phyloP scores from a whole-genome alignment of 2,329 filamentous ascomycete genomes.

The Pseudogymnoascus sp. region DNA sequence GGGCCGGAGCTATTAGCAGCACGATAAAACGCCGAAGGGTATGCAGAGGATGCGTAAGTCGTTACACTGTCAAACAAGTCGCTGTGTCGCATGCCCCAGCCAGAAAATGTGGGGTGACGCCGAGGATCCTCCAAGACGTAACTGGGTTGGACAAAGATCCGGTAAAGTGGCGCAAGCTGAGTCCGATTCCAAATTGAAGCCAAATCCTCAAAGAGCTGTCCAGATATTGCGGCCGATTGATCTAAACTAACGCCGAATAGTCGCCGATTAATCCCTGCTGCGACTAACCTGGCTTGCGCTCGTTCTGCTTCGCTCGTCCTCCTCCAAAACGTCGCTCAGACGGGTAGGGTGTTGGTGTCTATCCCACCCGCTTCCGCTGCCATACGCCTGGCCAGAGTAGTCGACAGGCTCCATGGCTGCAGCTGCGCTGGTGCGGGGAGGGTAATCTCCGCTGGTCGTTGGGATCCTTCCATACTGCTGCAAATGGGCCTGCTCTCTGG shows the following conservation, averaged over 20 bases:
- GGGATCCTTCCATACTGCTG: conserved; percentile 19
- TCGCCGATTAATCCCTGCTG: conserved; percentile 7
- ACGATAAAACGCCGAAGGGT: conserved; percentile 2
- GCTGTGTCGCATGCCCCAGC: conserved; percentile 4
- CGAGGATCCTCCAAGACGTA: neutral
- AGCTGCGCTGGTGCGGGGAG: conserved; percentile 14
- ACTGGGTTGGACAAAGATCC: neutral
- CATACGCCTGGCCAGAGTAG: conserved; percentile 60
- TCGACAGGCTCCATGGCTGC: conserved; percentile 35
- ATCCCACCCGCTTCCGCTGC: conserved; percentile 64
- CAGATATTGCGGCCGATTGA: neutral
- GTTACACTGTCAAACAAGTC: conserved; percentile 5
- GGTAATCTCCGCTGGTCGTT: conserved; percentile 21
- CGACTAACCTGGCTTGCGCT: conserved; percentile 37
- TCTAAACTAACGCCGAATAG: neutral
- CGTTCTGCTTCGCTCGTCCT: conserved; percentile 71
- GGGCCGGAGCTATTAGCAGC: neutral
- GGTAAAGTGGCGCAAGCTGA: neutral
- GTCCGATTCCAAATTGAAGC: neutral
- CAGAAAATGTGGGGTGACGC: neutral
- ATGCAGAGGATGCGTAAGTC: neutral
- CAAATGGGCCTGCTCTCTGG: conserved; percentile 21
- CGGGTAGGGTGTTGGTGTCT: conserved; percentile 82
- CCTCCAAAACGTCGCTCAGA: conserved; percentile 79
- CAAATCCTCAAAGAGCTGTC: neutral